These are phyloP conservation scores for Kregervanrija pseudodelftensis DNA, from an alignment of 805 yeast species.

Conservation along the genomic window DNA sequence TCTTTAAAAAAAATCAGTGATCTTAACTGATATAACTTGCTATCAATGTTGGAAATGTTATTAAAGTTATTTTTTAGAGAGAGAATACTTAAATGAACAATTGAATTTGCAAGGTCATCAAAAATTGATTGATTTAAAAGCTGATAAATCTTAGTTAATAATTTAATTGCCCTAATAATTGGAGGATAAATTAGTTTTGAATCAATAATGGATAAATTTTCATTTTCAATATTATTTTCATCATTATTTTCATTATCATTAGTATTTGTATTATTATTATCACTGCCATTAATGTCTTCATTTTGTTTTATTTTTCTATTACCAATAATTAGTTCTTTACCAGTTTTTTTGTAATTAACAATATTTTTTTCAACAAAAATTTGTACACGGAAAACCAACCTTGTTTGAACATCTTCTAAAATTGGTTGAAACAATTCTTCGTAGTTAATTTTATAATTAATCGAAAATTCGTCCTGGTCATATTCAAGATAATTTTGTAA, in stretches of 20 bases:
- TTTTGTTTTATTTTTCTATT: constrained; percentile 22
- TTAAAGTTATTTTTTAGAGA: constrained; percentile 52
- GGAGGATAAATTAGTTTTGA: constrained; percentile 50
- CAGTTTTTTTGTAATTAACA: constrained; percentile 55
- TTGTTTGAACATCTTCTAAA: constrained; percentile 67
- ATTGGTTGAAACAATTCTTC: constrained; percentile 65
- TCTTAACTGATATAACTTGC: constrained; percentile 61
- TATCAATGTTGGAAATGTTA: constrained; percentile 45
- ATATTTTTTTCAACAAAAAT: constrained; percentile 63
- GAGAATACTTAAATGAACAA: constrained; percentile 68
- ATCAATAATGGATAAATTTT: constrained; percentile 5
- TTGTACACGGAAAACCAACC: constrained; percentile 76
- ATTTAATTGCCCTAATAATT: constrained; percentile 54
- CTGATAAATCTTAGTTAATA: constrained; percentile 74
- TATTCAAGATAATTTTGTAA: constrained; percentile 61
- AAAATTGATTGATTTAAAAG: constrained; percentile 70
- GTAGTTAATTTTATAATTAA: constrained; percentile 31
- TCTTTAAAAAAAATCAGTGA: constrained; percentile 65
- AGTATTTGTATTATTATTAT: not conserved
- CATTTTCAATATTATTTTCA: constrained; percentile 3
- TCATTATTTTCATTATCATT: not conserved
- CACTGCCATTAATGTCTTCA: not conserved
- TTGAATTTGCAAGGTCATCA: constrained; percentile 83
- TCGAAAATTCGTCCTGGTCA: constrained; percentile 30
- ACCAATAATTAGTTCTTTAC: constrained; percentile 61